Evolutionary conservation across 192 early-diverging fungal species (phyloP).

Genomic region (Mortierella claussenii): DNA sequence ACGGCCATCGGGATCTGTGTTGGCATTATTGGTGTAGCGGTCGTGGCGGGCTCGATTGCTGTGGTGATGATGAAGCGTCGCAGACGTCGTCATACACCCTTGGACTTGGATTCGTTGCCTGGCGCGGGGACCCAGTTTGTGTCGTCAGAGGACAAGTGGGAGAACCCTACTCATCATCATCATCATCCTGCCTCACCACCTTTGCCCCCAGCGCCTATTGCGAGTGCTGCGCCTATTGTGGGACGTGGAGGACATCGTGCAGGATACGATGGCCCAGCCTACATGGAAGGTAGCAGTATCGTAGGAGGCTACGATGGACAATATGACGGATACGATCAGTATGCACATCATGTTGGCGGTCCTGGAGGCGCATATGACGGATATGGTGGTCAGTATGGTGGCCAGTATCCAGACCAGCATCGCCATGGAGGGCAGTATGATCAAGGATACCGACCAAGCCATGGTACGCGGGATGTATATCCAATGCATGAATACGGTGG

Average conservation of each 20-base stretch:
- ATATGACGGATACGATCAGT: slow-evolving; percentile 28
- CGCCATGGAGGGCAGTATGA: slow-evolving; percentile 15
- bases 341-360: not conserved
- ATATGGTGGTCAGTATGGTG: slow-evolving; percentile 11
- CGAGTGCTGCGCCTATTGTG: slow-evolving; percentile 25
- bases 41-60: slow-evolving; percentile 18
- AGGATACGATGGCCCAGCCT: slow-evolving; percentile 5
- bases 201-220: slow-evolving; percentile 24
- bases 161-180: not conserved
- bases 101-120: slow-evolving; percentile 27
- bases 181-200: slow-evolving; percentile 9
- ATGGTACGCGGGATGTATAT: slow-evolving; percentile 5
- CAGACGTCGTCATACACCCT: slow-evolving; percentile 28
- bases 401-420: not conserved
- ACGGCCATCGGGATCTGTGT: slow-evolving; percentile 33
- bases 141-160: slow-evolving; percentile 12
- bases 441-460: slow-evolving; percentile 5
- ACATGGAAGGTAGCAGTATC: slow-evolving; percentile 18
- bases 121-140: slow-evolving; percentile 7
- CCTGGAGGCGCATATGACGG: slow-evolving; percentile 8
- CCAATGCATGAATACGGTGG: slow-evolving; percentile 21
- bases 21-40: slow-evolving; percentile 36
- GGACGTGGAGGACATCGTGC: slow-evolving; percentile 4
- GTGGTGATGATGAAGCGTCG: slow-evolving; percentile 48
- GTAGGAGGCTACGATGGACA: slow-evolving; percentile 23